Percentiles rank a stretch among this genome's conserved stretches.
phyloP scores from a whole-genome alignment of 768 basidiomycete species.

The Suillus subluteus region DNA sequence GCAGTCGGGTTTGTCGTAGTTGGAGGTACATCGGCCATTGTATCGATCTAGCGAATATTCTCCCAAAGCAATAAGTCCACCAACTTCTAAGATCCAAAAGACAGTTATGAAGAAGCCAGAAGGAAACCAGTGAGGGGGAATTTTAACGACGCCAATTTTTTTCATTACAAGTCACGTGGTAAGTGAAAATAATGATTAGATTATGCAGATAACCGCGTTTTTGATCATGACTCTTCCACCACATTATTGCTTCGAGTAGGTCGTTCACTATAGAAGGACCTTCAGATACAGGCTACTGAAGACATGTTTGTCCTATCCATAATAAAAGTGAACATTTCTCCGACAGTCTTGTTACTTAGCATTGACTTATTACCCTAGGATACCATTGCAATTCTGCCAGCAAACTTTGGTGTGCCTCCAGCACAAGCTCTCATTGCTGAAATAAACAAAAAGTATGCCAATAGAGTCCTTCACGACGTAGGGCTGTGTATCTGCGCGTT shows the following conservation, averaged over 20 bases:
- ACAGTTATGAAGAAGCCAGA: constrained; percentile 4
- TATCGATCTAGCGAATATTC: neutral
- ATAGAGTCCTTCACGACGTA: constrained; percentile 86
- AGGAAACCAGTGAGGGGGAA: constrained; percentile 6
- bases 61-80: constrained; percentile 3
- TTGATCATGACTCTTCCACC: neutral
- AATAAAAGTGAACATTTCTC: constrained; percentile 37
- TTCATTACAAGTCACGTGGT: constrained; percentile 8
- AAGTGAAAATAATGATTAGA: constrained; percentile 5
- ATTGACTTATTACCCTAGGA: constrained; percentile 54
- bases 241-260: neutral
- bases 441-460: constrained; percentile 95
- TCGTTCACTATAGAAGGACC: neutral
- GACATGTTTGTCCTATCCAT: constrained; percentile 52
- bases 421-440: constrained; percentile 83
- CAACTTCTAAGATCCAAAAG: constrained; percentile 1
- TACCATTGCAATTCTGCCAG: constrained; percentile 86
- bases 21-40: constrained; percentile 25
- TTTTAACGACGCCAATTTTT: neutral
- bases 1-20: constrained; percentile 36
- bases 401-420: constrained; percentile 78
- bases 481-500: constrained; percentile 92
- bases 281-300: neutral
- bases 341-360: neutral
- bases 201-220: constrained; percentile 2